Base-by-base conservation (phyloP, 1,139 yeast species). In the Casaregolazyma lundiana region DNA sequence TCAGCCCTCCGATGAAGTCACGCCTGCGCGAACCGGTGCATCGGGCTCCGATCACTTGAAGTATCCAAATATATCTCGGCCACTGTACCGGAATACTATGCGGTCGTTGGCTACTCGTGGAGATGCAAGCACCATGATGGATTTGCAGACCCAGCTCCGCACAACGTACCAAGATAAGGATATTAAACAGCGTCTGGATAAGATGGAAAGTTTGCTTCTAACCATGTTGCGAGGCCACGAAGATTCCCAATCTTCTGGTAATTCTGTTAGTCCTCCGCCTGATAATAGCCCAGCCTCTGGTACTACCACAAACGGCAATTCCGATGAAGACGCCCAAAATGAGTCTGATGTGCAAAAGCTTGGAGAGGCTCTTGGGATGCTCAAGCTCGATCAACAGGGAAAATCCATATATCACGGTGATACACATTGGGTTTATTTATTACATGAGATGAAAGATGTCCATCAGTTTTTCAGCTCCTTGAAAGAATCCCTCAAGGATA, bases 341-440 rank as follows among this genome's bases (percentile, higher is more conserved):
- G 17, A 13, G 21, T 22, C 32, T 4, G 51, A 46, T 32, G 44
- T 49, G n/a, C 52, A 50, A 9, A 57, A 55, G 19, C 55, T 65
- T 8, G 54, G 64, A 5, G 64, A 65, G 43, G 58, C 65, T 8
- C 54, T 65, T 22, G 69, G 69, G 2, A 57, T 65, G 65, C 58
- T 65, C 48, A 65, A 65, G 48, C 57, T 65, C 7, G 67, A 65
- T 41, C 51, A 51, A 7, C 50, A 56, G 32, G 69, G 69, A 6
- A 61, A 65, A 41, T 54, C 65, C 6, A 53, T 65, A 8, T 65
- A 65, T 46, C 68, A 65, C 38, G 69, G 69, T 6, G 67, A 62
- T 41, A 63, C 66, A 7, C 67, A 65, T 47, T 65, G 69, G 69
- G 65, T 63, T 2, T 57, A 61, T 22, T 46, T 64, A 41, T 53